Percentiles rank a stretch among this genome's conserved stretches.
phyloP scores from a whole-genome alignment of 805 yeast genomes.

The Pichia phayaonensis region DNA sequence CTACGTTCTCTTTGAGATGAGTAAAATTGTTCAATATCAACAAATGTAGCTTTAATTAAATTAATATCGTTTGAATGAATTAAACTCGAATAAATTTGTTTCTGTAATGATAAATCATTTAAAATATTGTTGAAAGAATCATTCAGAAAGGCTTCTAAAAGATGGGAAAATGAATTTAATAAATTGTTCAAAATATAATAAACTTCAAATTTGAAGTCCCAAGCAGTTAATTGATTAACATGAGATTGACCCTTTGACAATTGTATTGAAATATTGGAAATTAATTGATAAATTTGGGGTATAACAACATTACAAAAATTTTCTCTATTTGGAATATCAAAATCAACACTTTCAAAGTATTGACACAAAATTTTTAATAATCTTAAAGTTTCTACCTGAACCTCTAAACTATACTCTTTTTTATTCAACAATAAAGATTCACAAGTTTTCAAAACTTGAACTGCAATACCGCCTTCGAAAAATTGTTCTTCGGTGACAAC shows the following conservation, averaged over 20 bases:
- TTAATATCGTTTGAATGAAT: background rate
- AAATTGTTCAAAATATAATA: slow-evolving; percentile 23
- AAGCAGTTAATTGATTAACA: slow-evolving; percentile 13
- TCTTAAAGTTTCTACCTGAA: slow-evolving; percentile 41
- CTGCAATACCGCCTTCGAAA: slow-evolving; percentile 66
- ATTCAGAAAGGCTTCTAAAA: slow-evolving; percentile 8
- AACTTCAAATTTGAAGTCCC: slow-evolving; percentile 22
- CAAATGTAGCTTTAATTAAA: slow-evolving; percentile 7
- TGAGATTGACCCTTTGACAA: slow-evolving; percentile 1
- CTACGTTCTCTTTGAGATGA: slow-evolving; percentile 18
- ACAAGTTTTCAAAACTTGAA: slow-evolving; percentile 44
- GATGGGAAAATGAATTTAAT: slow-evolving; percentile 19
- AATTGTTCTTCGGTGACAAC: slow-evolving; percentile 81
- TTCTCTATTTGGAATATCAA: slow-evolving; percentile 30
- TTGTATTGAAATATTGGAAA: slow-evolving; percentile 11
- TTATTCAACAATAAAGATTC: slow-evolving; percentile 30
- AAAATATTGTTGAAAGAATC: slow-evolving; percentile 13
- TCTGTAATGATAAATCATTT: slow-evolving; percentile 16
- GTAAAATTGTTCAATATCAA: slow-evolving; percentile 17
- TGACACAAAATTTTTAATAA: slow-evolving; percentile 46
- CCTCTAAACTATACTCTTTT: slow-evolving; percentile 20
- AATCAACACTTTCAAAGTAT: slow-evolving; percentile 46
- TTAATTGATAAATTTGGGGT: slow-evolving; percentile 22
- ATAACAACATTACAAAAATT: slow-evolving; percentile 27
- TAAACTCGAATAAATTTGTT: slow-evolving; percentile 16